Conservation (phyloP, 2,329 filamentous ascomycete species). For the Cladophialophora exuberans region DNA sequence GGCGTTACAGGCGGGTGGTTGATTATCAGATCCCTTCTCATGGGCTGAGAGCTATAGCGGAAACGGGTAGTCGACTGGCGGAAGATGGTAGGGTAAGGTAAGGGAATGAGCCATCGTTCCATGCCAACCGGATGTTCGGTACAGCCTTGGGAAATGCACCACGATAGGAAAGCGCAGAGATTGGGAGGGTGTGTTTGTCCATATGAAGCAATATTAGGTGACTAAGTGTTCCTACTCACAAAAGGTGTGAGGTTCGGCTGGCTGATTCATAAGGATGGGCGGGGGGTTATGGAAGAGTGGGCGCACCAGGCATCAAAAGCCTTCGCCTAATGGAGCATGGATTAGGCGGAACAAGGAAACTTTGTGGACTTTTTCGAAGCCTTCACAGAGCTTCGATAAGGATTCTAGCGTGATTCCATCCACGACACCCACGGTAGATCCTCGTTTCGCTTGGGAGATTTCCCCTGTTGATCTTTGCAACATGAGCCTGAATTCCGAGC, state of each 20-base stretch:
- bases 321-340: constrained; percentile 6
- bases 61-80: too few relatives aligned
- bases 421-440: too few relatives aligned
- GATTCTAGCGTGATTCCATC: constrained; percentile 15
- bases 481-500: background rate
- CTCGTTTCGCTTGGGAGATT: constrained; percentile 10
- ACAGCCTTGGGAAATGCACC: background rate
- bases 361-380: constrained; percentile 4
- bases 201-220: background rate
- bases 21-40: constrained; percentile 42
- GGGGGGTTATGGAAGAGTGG: background rate
- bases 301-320: background rate
- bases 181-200: constrained; percentile 1
- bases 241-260: background rate
- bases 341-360: constrained; percentile 17
- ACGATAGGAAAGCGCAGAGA: background rate
- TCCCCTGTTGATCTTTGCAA: constrained; percentile 15
- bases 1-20: constrained; percentile 43
- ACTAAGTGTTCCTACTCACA: background rate
- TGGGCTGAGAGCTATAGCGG: constrained; percentile 5
- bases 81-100: background rate
- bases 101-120: background rate
- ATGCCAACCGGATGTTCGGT: constrained; percentile 4
- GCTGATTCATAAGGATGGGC: constrained; percentile 7
- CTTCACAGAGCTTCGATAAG: constrained; percentile 12